Evolutionary conservation across 495 filamentous ascomycete species (phyloP).

Genomic region (Pyrenula massariospora): DNA sequence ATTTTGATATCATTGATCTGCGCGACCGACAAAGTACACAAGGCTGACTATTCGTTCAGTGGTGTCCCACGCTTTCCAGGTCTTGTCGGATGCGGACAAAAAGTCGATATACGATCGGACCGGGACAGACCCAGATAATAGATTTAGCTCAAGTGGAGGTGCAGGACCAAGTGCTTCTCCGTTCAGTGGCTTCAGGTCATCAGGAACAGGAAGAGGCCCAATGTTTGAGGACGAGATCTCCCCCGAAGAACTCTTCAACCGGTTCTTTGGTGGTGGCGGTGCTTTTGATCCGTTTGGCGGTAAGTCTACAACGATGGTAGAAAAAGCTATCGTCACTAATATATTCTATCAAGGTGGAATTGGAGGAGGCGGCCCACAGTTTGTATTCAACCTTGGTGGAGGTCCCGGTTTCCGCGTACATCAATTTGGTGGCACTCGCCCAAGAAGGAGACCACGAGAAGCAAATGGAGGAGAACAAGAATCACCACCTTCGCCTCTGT

Average conservation of each 20-base stretch:
- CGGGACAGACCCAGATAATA: slow-evolving; percentile 82
- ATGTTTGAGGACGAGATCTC: slow-evolving; percentile 88
- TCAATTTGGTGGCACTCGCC: slow-evolving; percentile 64
- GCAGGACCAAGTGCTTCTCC: slow-evolving; percentile 36
- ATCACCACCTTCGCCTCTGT: slow-evolving; percentile 28
- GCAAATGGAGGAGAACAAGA: slow-evolving; percentile 41
- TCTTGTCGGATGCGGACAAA: slow-evolving; percentile 90
- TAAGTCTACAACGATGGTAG: slow-evolving; percentile 1
- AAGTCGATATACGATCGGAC: slow-evolving; percentile 74
- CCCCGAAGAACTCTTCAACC: slow-evolving; percentile 89
- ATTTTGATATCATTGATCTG: not conserved
- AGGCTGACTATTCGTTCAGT: slow-evolving; percentile 33
- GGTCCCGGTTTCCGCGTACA: slow-evolving; percentile 76
- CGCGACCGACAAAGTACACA: not conserved
- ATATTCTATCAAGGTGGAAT: slow-evolving; percentile 26
- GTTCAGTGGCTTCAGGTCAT: slow-evolving; percentile 60
- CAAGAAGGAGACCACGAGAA: slow-evolving; percentile 58
- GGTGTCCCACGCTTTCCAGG: slow-evolving; percentile 85
- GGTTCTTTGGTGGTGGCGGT: slow-evolving; percentile 79
- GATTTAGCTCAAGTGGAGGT: slow-evolving; percentile 53
- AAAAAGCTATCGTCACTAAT: not conserved
- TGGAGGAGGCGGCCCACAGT: slow-evolving; percentile 67
- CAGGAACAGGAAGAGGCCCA: slow-evolving; percentile 28
- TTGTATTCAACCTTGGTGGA: slow-evolving; percentile 84
- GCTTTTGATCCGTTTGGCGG: slow-evolving; percentile 52